A percentile compares a stretch with the other conserved stretches of the same genome.
phyloP scores from a whole-genome alignment of 1,139 yeast species.

The Candida freyschussii region DNA sequence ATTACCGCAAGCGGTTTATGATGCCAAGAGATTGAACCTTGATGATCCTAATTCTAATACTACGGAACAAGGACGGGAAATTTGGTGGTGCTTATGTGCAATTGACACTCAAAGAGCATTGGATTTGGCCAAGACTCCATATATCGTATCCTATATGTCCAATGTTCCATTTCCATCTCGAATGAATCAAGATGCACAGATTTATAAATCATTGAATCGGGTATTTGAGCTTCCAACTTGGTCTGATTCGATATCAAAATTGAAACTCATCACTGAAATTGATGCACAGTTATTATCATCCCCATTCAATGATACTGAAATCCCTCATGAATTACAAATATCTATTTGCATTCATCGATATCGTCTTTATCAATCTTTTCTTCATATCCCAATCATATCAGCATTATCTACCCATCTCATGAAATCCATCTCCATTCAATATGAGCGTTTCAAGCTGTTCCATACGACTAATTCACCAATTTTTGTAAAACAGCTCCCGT shows the following conservation, averaged over 20 bases:
- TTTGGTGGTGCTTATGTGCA: conserved; percentile 14
- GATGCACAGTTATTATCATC: too few relatives aligned
- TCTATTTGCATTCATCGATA: conserved; percentile 9
- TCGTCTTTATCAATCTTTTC: conserved; percentile 12
- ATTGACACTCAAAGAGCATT: conserved; percentile 13
- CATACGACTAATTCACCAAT: too few relatives aligned
- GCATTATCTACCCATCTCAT: background rate
- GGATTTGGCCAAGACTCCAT: conserved; percentile 7
- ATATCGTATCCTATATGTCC: conserved; percentile 7
- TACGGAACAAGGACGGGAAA: conserved; percentile 3
- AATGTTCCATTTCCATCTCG: conserved; percentile 8
- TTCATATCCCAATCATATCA: conserved; percentile 6
- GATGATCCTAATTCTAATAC: conserved; percentile 4
- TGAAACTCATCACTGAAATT: too few relatives aligned
- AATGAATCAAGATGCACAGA: background rate
- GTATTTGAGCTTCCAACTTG: too few relatives aligned
- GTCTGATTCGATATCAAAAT: too few relatives aligned
- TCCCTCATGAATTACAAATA: too few relatives aligned
- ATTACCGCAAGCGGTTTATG: conserved; percentile 6
- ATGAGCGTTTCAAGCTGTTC: too few relatives aligned
- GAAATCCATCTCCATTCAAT: background rate
- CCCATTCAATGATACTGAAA: too few relatives aligned
- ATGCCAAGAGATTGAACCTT: conserved; percentile 6
- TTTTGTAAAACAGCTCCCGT: conserved; percentile 8
- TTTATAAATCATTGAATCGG: too few relatives aligned